phyloP scores from a whole-genome alignment of 352 stramenopile species.

The Blastocystis sp. region DNA sequence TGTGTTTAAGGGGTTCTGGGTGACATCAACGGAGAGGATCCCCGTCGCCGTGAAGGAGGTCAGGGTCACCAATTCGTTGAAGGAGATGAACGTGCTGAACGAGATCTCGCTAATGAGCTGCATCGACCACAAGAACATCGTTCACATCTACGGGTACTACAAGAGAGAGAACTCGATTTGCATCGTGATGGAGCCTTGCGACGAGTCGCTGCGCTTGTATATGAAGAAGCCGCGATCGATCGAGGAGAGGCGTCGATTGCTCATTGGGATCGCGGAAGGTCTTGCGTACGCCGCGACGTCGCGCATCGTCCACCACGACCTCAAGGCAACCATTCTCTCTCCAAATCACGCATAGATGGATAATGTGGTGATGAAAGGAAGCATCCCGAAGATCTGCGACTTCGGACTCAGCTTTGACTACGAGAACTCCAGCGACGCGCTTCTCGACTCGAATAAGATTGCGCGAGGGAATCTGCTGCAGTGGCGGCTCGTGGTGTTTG shows the following conservation, averaged over 20 bases:
- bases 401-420: not conserved
- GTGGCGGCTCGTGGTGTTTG: not conserved
- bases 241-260: not conserved
- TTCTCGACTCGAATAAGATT: not conserved
- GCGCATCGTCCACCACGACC: not conserved
- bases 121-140: not conserved
- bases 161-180: not conserved
- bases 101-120: not conserved
- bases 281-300: not conserved
- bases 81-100: not conserved
- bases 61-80: not conserved
- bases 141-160: not conserved
- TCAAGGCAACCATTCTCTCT: not conserved
- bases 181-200: not conserved
- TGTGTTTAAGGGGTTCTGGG: no score
- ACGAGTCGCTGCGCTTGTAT: not conserved
- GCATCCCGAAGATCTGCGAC: not conserved
- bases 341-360: not conserved
- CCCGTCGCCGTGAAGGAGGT: not conserved
- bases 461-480: not conserved
- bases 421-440: not conserved
- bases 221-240: not conserved
- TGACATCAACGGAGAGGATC: not conserved
- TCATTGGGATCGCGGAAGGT: not conserved
- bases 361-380: not conserved